Evolutionary conservation across 129 eudicot species (phyloP).

Genomic region (Centaurea solstitialis): DNA sequence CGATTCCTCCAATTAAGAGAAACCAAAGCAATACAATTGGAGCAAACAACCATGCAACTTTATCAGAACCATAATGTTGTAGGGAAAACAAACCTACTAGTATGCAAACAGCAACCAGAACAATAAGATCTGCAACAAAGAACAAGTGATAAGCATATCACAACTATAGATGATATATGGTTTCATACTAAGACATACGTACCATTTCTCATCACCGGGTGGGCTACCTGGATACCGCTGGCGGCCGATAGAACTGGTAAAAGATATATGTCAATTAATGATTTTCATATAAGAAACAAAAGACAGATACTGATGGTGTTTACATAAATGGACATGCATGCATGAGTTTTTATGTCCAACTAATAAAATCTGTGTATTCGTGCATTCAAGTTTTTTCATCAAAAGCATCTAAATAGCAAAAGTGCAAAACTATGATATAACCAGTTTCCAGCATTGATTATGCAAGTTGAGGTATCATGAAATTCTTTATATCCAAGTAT

Average conservation of each 20-base stretch:
- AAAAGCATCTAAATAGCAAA: background rate
- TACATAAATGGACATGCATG: background rate
- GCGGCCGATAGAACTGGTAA: slow-evolving; percentile 82
- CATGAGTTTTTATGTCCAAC: background rate
- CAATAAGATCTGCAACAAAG: slow-evolving; percentile 63
- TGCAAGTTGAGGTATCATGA: background rate
- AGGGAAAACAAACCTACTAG: slow-evolving; percentile 65
- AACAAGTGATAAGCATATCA: slow-evolving; percentile 14
- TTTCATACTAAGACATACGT: slow-evolving; percentile 45
- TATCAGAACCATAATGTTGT: slow-evolving; percentile 83
- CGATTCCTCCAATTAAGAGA: slow-evolving; percentile 72
- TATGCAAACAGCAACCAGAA: slow-evolving; percentile 67
- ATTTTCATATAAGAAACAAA: background rate
- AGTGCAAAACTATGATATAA: background rate
- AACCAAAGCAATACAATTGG: slow-evolving; percentile 82
- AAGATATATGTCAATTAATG: slow-evolving; percentile 5
- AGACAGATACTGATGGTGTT: background rate
- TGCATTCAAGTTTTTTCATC: background rate
- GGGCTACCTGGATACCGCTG: slow-evolving; percentile 80
- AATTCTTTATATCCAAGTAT: background rate
- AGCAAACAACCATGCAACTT: slow-evolving; percentile 84
- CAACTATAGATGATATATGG: background rate
- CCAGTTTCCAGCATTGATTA: background rate
- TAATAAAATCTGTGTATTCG: background rate
- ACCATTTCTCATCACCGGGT: slow-evolving; percentile 76